These are phyloP conservation scores for Vicia faba DNA, from an alignment of 306 rosid species.

Conservation along the genomic window DNA sequence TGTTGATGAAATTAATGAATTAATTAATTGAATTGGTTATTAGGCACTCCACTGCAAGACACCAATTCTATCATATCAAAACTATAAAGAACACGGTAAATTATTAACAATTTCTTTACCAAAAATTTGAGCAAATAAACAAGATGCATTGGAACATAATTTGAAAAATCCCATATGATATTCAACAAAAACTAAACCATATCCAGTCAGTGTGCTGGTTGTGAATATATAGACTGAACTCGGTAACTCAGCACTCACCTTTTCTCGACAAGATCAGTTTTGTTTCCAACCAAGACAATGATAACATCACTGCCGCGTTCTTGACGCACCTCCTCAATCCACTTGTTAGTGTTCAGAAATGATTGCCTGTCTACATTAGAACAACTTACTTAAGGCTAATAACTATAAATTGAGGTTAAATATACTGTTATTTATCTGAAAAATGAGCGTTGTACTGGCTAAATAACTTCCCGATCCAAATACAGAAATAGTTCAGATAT, in stretches of 20 bases:
- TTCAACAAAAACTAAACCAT: conserved; percentile 3
- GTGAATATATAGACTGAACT: not conserved
- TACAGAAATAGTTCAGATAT: conserved; percentile 23
- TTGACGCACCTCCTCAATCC: conserved; percentile 96
- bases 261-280: conserved; percentile 97
- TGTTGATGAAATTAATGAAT: not conserved
- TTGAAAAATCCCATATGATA: conserved; percentile 5
- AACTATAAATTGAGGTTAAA: conserved; percentile 12
- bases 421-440: not conserved
- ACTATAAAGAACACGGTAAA: conserved; percentile 9
- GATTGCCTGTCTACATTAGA: conserved; percentile 83
- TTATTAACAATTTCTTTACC: not conserved
- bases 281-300: conserved; percentile 95
- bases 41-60: conserved; percentile 7
- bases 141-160: conserved; percentile 20
- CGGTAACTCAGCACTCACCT: conserved; percentile 53
- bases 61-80: conserved; percentile 1
- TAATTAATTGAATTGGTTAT: not conserved
- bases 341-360: conserved; percentile 80
- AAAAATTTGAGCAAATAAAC: conserved; percentile 9
- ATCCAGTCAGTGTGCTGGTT: conserved; percentile 5
- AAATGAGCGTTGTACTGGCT: conserved; percentile 3
- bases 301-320: conserved; percentile 96
- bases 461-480: conserved; percentile 27
- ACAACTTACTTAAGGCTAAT: conserved; percentile 36